Evolutionary conservation across 2,329 filamentous ascomycete genomes (phyloP), one percentile per base, ranked within the genome.

Genomic region (Microascus cirrosus): DNA sequence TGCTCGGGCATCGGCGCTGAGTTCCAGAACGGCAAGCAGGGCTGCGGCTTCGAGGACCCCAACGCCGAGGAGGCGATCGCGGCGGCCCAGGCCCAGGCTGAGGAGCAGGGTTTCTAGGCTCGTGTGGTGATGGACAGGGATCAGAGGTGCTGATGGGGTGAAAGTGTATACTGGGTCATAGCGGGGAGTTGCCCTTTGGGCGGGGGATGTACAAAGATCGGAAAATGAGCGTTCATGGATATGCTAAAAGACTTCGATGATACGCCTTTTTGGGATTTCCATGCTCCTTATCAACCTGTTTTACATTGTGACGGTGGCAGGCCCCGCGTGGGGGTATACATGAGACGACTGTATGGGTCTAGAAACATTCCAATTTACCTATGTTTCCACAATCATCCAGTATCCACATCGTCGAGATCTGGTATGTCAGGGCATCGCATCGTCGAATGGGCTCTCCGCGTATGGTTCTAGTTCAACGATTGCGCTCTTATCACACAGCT

Each of bases 21-120:
- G 55, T 64, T 65, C 53, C 61, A 65, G 53, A 62, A 64, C 22
- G 68, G 68, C 58, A 70, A 70, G 63, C 63, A 63, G 22, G 69
- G 69, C 12, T 71, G 69, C 45, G 67, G 65, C 12, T 71, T 71
- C 53, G 56, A 59, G 15, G 66, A 68, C 54, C 59, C 60, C 24
- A 60, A 61, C 32, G 48, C 57, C 28, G 55, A 32, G 8, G 34
- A 57, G 6, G 54, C 60, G 3, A 61, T 61, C 39, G 55, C 34
- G 2, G 60, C 59, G 5, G 60, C 60, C 15, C 55, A 59, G 59
- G 60, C 53, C n/a, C 59, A 60, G 59, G 58, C 48, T 42, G 45
- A 28, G 11, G 54, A 25, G 35, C 59, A 61, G 60, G 60, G 60
- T n/a, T 61, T 61, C 55, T 61, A 60, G 55, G 25, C 22, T 7